Conservation (phyloP, 768 basidiomycete species). For the Exidia glandulosa region DNA sequence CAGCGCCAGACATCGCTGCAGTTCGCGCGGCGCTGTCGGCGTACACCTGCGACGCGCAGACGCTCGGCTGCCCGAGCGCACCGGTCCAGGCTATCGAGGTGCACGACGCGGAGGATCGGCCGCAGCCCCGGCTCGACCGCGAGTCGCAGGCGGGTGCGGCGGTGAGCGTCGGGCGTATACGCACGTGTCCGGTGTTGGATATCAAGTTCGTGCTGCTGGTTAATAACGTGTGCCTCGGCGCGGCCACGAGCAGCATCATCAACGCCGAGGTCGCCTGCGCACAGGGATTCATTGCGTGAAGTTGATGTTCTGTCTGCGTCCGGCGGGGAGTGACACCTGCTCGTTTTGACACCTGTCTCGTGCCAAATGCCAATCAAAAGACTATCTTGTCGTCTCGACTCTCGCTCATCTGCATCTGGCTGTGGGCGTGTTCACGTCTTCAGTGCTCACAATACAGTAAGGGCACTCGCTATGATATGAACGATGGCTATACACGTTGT, state of each 20-base stretch:
- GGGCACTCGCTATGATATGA: no score
- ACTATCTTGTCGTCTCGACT: no score
- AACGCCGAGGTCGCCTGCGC: conserved; percentile 98
- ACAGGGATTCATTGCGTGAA: no score
- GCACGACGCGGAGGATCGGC: conserved; percentile 87
- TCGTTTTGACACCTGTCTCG: no score
- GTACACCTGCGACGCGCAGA: conserved; percentile 68
- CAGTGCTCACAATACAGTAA: no score
- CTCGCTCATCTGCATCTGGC: no score
- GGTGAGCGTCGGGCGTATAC: conserved; percentile 80
- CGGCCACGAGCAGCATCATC: conserved; percentile 93
- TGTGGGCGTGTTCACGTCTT: no score
- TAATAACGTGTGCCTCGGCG: conserved; percentile 92
- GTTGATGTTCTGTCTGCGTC: no score
- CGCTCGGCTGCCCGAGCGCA: conserved; percentile 71
- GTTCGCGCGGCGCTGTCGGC: conserved; percentile 68
- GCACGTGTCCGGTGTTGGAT: conserved; percentile 86
- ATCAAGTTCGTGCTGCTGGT: conserved; percentile 89
- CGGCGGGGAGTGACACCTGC: no score
- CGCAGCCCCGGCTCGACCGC: conserved; percentile 87
- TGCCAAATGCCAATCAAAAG: no score
- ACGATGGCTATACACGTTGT: no score
- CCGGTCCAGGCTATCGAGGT: conserved; percentile 71
- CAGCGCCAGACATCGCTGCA: conserved; percentile 78
- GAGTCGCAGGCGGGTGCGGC: conserved; percentile 86